Evolutionary conservation across 306 rosid species (phyloP).

Genomic region (Glycine tomentella): DNA sequence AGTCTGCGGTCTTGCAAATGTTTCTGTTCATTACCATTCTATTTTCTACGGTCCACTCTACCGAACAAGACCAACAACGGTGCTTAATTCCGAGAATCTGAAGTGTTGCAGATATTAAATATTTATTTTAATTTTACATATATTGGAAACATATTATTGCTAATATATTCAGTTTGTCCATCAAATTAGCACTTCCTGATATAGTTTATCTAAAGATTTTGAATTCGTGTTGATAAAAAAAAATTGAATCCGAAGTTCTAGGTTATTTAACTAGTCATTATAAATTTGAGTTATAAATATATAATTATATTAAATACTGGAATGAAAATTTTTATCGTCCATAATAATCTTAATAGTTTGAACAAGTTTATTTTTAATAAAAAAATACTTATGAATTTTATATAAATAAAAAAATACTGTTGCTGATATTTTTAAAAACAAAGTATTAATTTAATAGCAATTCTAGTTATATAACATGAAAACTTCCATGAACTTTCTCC

Average conservation of each 20-base stretch:
- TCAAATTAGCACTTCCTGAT: not conserved
- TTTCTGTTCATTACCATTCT: constrained; percentile 9
- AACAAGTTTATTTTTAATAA: too few relatives aligned
- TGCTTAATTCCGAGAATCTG: constrained; percentile 3
- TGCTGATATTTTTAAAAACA: not conserved
- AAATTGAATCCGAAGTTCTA: too few relatives aligned
- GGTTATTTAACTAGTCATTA: too few relatives aligned
- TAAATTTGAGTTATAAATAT: too few relatives aligned
- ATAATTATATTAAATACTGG: too few relatives aligned
- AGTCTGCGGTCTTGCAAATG: constrained; percentile 12
- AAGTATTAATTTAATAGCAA: not conserved
- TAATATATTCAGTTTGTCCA: not conserved
- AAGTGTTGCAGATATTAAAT: not conserved
- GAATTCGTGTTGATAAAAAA: not conserved
- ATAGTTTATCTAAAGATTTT: not conserved
- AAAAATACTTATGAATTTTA: not conserved
- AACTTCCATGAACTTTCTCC: not conserved
- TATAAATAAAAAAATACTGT: not conserved
- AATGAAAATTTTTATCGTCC: too few relatives aligned
- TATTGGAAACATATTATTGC: not conserved
- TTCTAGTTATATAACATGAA: not conserved
- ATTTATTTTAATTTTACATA: not conserved
- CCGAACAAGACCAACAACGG: constrained; percentile 19
- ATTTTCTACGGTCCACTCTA: constrained; percentile 22
- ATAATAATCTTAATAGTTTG: too few relatives aligned